Evolutionary conservation across 176 grass and related monocot genomes (phyloP), one percentile per base, ranked within the genome.

Genomic region (Aegilops bicornis): DNA sequence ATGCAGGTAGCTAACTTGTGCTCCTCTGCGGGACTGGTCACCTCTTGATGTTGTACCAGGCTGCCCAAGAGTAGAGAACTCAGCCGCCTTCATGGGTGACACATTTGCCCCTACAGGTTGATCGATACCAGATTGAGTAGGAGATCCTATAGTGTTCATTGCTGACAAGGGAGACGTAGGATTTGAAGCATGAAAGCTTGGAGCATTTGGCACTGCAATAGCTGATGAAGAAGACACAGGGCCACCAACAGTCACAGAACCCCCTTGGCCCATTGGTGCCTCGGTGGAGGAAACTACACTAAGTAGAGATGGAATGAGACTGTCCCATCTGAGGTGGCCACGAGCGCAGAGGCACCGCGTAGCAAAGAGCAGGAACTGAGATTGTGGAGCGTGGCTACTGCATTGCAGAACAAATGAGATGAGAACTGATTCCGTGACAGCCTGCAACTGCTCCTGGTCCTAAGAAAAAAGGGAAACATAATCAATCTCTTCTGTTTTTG

Each of bases 331-430:
- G 82, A 99, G 87, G 84, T 96, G 95, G 48, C 87, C 90, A 88
- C 77, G 80, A 70, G 86, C 78, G 84, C 92, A 99, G 22, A 99
- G 84, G 90, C 87, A 88, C 20, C 88, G 90, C 73, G 91, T 94
- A 79, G 94, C 93, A 91, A 99, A 99, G 75, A 99, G 83, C 69
- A 99, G 86, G 78, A 99, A 99, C 88, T 96, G 94, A 72, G 97
- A 94, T 87, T 94, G 94, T 19, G 94, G 92, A 30, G 92, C 92
- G 10, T 99, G 94, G 78, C 76, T 92, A 76, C 94, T 92, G 79
- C 94, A 93, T 83, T 96, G 90, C 72, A 99, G 83, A 65, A 96
- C 78, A 64, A 96, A 91, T 77, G 97, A 94, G 32, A 94, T 92
- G 52, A 99, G 87, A 87, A 96, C 91, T 54, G 89, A 91, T 91